These are phyloP conservation scores for Syzygium malaccense DNA, from an alignment of 441 rosid species.

Conservation along the genomic window DNA sequence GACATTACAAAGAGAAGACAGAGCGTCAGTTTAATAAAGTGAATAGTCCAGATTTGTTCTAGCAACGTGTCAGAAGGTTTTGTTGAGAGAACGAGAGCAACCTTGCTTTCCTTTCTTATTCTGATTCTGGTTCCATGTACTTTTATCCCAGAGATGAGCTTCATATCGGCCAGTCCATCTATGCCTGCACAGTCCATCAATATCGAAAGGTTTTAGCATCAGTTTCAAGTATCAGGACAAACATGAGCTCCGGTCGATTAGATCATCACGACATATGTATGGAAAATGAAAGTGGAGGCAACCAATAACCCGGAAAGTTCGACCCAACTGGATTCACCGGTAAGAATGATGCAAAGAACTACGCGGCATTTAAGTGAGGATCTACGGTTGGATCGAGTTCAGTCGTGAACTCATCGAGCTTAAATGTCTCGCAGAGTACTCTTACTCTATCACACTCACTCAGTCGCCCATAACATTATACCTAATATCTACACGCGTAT, in stretches of 20 bases:
- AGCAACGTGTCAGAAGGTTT: neutral
- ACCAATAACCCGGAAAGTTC: neutral
- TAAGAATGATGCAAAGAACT: neutral
- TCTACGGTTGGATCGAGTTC: neutral
- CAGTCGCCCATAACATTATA: neutral
- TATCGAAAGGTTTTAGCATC: neutral
- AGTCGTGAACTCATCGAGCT: neutral
- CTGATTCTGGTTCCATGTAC: slow-evolving; percentile 78
- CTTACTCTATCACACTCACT: neutral
- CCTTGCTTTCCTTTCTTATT: slow-evolving; percentile 86
- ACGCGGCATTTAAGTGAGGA: neutral
- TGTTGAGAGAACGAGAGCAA: slow-evolving; percentile 10
- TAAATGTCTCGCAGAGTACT: neutral
- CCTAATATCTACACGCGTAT: neutral
- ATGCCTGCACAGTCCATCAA: slow-evolving; percentile 36
- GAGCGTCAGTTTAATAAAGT: slow-evolving; percentile 22
- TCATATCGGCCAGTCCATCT: slow-evolving; percentile 82
- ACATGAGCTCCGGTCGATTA: neutral
- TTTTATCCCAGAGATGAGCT: slow-evolving; percentile 88
- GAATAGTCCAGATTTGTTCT: neutral
- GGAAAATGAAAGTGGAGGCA: neutral
- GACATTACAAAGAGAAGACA: slow-evolving; percentile 5
- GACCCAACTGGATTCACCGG: neutral
- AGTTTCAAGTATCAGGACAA: neutral
- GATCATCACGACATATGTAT: neutral